These are phyloP conservation scores for Apophysomyces elegans DNA, from an alignment of 371 early-diverging fungal genomes.

Conservation along the genomic window DNA sequence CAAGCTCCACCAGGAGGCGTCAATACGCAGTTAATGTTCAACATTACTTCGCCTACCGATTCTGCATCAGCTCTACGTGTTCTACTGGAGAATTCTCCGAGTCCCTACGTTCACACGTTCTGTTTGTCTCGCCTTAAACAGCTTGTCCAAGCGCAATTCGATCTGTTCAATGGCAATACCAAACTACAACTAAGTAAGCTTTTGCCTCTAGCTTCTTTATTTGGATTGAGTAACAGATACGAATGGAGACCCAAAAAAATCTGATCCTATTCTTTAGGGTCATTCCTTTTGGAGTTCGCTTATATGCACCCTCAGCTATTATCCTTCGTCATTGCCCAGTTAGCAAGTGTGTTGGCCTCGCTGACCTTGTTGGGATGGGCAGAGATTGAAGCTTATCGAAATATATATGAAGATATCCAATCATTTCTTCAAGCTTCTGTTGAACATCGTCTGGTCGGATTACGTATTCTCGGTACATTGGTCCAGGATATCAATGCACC, in stretches of 20 bases:
- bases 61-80: conserved; percentile 66
- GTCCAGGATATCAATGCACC: conserved; percentile 62
- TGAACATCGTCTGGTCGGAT: conserved; percentile 64
- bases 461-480: conserved; percentile 58
- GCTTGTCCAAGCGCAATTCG: conserved; percentile 71
- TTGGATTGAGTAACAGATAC: not conserved
- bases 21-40: conserved; percentile 27
- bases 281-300: conserved; percentile 67
- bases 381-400: conserved; percentile 69
- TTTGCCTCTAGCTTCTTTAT: conserved; percentile 10
- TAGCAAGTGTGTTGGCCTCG: conserved; percentile 70
- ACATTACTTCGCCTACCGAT: conserved; percentile 66
- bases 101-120: conserved; percentile 74
- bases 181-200: conserved; percentile 67
- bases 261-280: conserved; percentile 33
- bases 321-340: conserved; percentile 64
- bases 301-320: conserved; percentile 62
- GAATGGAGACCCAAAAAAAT: not conserved
- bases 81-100: conserved; percentile 68
- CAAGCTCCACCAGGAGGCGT: conserved; percentile 26
- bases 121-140: conserved; percentile 66
- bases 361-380: conserved; percentile 83
- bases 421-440: conserved; percentile 65
- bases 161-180: conserved; percentile 59
- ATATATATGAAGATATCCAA: conserved; percentile 62